Percentiles rank a stretch among this genome's conserved stretches.
These are phyloP conservation scores for Colletotrichum truncatum DNA, from an alignment of 2,329 filamentous ascomycete genomes.

Conservation along the genomic window DNA sequence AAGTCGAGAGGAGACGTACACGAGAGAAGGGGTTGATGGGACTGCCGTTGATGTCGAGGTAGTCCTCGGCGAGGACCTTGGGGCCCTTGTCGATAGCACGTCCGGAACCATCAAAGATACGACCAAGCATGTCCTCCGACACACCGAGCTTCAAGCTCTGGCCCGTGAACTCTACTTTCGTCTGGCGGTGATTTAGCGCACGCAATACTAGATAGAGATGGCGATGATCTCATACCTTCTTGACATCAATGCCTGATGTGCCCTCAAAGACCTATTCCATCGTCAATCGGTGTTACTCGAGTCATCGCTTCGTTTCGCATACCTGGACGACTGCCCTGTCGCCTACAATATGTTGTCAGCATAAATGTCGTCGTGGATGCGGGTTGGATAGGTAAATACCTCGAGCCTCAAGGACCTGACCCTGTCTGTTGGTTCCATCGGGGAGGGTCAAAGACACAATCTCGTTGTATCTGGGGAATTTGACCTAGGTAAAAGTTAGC, in stretches of 20 bases:
- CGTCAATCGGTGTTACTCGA: conserved; percentile 35
- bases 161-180: conserved; percentile 96
- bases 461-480: conserved; percentile 97
- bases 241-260: conserved; percentile 96
- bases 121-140: conserved; percentile 98
- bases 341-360: conserved; percentile 62
- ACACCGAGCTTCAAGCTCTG: conserved; percentile 98
- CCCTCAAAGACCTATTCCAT: conserved; percentile 88
- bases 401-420: conserved; percentile 97
- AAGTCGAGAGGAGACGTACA: conserved; percentile 61
- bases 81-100: conserved; percentile 99
- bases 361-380: conserved; percentile 25
- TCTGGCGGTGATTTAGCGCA: conserved; percentile 61
- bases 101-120: conserved; percentile 98
- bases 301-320: conserved; percentile 40
- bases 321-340: conserved; percentile 96
- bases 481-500: conserved; percentile 71
- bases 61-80: conserved; percentile 97
- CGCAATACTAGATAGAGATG: not conserved
- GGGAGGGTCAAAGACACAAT: conserved; percentile 96
- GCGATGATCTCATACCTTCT: conserved; percentile 75
- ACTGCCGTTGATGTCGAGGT: conserved; percentile 98
- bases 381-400: conserved; percentile 62
- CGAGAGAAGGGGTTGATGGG: conserved; percentile 98
- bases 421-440: conserved; percentile 92